These are phyloP conservation scores for Trichosanthes truncata DNA, from an alignment of 306 rosid species.

Conservation along the genomic window DNA sequence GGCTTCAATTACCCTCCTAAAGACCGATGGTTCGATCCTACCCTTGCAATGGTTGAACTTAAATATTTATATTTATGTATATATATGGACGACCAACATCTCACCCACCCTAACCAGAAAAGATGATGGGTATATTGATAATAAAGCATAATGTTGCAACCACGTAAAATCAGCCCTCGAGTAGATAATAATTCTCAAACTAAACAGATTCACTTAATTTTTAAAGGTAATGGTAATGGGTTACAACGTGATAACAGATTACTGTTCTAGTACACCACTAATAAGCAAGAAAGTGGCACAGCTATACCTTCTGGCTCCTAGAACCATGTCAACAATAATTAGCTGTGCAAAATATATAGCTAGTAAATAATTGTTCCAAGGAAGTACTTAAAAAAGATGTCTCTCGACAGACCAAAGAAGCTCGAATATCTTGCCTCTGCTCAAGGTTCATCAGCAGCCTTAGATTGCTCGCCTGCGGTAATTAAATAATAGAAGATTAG, in stretches of 20 bases:
- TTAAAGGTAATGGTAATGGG: background rate
- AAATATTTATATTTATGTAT: no score
- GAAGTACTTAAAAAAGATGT: background rate
- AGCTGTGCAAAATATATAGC: background rate
- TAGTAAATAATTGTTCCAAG: background rate
- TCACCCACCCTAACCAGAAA: background rate
- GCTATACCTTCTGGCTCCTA: background rate
- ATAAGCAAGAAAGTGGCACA: background rate
- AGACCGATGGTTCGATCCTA: no score
- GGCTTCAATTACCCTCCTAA: no score
- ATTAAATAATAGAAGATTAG: background rate
- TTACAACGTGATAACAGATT: background rate
- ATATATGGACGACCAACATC: background rate
- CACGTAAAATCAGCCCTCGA: background rate
- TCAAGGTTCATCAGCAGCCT: constrained; percentile 17
- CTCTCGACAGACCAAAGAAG: background rate
- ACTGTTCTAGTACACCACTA: background rate
- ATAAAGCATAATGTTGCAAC: background rate
- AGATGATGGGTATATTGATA: background rate
- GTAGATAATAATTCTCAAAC: background rate
- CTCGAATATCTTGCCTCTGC: constrained; percentile 14
- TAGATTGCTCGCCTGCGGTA: constrained; percentile 18
- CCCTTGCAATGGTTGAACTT: no score
- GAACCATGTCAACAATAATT: background rate
- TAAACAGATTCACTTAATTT: background rate